phyloP scores from a whole-genome alignment of 2,329 filamentous ascomycete genomes.

The Epichloe typhina region DNA sequence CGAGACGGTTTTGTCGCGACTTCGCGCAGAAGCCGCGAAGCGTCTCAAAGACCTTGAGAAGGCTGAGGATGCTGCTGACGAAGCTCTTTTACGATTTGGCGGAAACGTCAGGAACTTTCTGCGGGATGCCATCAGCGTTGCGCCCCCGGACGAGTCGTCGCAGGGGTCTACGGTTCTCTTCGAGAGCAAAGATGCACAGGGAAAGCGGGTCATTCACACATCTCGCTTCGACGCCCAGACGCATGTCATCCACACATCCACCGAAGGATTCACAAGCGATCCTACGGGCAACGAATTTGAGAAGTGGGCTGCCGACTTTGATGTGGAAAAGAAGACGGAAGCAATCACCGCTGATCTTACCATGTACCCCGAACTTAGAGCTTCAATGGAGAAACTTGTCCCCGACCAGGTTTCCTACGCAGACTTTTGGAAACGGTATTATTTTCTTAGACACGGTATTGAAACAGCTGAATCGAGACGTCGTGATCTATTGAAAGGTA shows the following conservation, averaged over 20 bases:
- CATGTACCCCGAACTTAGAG: slow-evolving; percentile 71
- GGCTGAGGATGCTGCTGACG: slow-evolving; percentile 91
- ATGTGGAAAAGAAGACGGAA: slow-evolving; percentile 72
- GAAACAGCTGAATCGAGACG: slow-evolving; percentile 85
- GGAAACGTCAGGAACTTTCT: slow-evolving; percentile 82
- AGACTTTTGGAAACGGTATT: slow-evolving; percentile 90
- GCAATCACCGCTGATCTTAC: slow-evolving; percentile 72
- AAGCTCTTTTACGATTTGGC: slow-evolving; percentile 84
- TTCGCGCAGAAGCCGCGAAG: slow-evolving; percentile 66
- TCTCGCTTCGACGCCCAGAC: slow-evolving; percentile 91
- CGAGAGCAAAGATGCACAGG: slow-evolving; percentile 81
- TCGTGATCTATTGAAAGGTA: slow-evolving; percentile 82
- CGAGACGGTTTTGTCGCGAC: slow-evolving; percentile 59
- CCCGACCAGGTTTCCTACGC: slow-evolving; percentile 81
- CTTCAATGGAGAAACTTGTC: slow-evolving; percentile 92
- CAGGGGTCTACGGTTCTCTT: slow-evolving; percentile 61
- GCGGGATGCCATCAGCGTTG: slow-evolving; percentile 77
- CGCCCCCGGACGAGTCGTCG: slow-evolving; percentile 49
- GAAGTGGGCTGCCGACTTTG: slow-evolving; percentile 59
- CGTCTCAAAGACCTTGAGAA: slow-evolving; percentile 78
- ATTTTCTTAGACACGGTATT: slow-evolving; percentile 84
- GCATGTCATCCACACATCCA: slow-evolving; percentile 81
- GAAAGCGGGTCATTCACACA: slow-evolving; percentile 87
- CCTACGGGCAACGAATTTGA: slow-evolving; percentile 64
- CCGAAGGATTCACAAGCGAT: slow-evolving; percentile 73